Evolutionary conservation across 441 rosid genomes (phyloP).

Genomic region (Pelargonium citronellum): DNA sequence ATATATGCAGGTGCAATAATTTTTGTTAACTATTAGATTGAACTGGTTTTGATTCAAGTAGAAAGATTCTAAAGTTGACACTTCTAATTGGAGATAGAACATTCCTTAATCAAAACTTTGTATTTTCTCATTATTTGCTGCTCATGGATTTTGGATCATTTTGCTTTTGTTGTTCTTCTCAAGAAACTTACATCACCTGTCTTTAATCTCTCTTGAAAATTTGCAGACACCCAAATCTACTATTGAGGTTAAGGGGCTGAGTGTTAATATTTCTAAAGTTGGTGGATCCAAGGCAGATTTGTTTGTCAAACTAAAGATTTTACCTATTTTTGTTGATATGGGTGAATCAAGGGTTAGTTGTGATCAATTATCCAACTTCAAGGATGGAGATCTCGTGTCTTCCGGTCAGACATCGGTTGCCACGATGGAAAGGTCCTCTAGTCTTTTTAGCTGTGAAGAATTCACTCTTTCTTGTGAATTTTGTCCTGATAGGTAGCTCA

Average conservation of each 20-base stretch:
- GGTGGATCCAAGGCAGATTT: slow-evolving; percentile 67
- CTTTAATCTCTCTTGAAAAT: slow-evolving; percentile 26
- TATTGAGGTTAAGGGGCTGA: slow-evolving; percentile 70
- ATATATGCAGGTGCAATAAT: neutral
- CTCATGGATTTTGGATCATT: slow-evolving; percentile 3
- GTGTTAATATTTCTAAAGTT: slow-evolving; percentile 69
- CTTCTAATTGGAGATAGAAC: neutral
- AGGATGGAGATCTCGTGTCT: slow-evolving; percentile 38
- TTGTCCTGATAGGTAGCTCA: slow-evolving; percentile 72
- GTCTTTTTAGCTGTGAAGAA: slow-evolving; percentile 75
- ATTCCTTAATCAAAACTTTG: neutral
- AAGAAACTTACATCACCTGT: neutral
- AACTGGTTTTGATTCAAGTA: neutral
- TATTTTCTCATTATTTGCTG: neutral
- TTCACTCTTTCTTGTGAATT: slow-evolving; percentile 76
- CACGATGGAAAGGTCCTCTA: slow-evolving; percentile 49
- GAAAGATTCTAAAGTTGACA: slow-evolving; percentile 5
- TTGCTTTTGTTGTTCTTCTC: neutral
- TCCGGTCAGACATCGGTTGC: slow-evolving; percentile 39
- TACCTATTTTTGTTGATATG: slow-evolving; percentile 59
- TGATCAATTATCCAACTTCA: slow-evolving; percentile 36
- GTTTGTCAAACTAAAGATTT: slow-evolving; percentile 61
- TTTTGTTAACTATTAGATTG: neutral
- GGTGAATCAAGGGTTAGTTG: slow-evolving; percentile 26
- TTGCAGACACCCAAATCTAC: slow-evolving; percentile 68